Conservation (phyloP, 2,329 filamentous ascomycete genomes). For the Leptographium flavum region DNA sequence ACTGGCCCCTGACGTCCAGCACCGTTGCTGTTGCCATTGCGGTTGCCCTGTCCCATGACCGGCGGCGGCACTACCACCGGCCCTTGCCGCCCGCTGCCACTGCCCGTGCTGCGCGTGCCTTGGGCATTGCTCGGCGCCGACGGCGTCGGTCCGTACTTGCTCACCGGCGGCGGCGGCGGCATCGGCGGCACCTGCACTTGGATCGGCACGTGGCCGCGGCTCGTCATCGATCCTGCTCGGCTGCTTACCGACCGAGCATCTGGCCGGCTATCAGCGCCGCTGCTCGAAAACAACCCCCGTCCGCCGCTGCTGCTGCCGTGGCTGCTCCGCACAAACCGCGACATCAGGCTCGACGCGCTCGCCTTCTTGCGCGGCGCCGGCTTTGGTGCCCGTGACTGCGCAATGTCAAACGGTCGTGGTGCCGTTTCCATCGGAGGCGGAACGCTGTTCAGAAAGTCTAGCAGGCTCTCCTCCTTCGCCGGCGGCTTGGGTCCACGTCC, state of each 20-base stretch:
- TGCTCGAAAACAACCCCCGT: background rate
- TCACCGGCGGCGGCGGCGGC: constrained; percentile 26
- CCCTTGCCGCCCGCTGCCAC: constrained; percentile 1
- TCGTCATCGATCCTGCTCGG: constrained; percentile 18
- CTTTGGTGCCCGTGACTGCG: constrained; percentile 17
- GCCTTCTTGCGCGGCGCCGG: constrained; percentile 46
- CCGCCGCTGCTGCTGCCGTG: constrained; percentile 7
- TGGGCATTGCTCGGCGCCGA: constrained; percentile 4
- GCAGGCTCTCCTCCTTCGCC: constrained; percentile 50
- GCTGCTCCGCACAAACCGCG: constrained; percentile 34
- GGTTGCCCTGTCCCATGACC: background rate
- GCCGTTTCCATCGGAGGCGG: constrained; percentile 45
- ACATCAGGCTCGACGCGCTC: constrained; percentile 47
- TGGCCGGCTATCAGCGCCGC: constrained; percentile 4
- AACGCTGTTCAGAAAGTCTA: constrained; percentile 59
- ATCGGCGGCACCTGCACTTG: constrained; percentile 34
- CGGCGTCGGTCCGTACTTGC: constrained; percentile 21
- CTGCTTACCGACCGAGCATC: constrained; percentile 25
- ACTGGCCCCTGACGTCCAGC: background rate
- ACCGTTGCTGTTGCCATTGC: too few relatives aligned
- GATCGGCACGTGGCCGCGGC: constrained; percentile 35
- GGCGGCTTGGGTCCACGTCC: constrained; percentile 21
- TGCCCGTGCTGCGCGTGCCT: background rate
- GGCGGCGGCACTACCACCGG: background rate
- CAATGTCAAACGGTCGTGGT: constrained; percentile 20